These are phyloP conservation scores for Zymoseptoria passerinii DNA, from an alignment of 2,329 filamentous ascomycete species.

Conservation along the genomic window DNA sequence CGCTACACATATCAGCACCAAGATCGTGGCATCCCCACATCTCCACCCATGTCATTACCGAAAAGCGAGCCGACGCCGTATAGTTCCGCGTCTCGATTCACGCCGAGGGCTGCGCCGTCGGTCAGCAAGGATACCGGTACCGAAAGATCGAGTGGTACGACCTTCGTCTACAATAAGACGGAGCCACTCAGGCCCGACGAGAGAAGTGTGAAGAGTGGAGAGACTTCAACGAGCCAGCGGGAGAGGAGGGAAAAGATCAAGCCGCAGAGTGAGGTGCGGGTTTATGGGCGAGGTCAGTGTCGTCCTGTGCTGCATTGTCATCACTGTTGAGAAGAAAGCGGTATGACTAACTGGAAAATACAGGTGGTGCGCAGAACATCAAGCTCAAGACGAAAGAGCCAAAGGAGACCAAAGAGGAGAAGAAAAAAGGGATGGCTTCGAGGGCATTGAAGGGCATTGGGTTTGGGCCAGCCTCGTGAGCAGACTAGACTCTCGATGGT, in stretches of 20 bases:
- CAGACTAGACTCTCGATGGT: too few relatives aligned
- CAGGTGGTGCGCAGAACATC: slow-evolving; percentile 47
- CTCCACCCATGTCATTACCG: slow-evolving; percentile 11
- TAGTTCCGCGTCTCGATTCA: background rate
- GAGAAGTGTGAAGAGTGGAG: slow-evolving; percentile 22
- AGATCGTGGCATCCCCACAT: slow-evolving; percentile 7
- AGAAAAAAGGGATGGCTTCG: slow-evolving; percentile 18
- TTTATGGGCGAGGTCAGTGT: slow-evolving; percentile 48
- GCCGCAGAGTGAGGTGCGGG: slow-evolving; percentile 42
- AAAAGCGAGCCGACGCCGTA: slow-evolving; percentile 11
- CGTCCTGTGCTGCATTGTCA: background rate
- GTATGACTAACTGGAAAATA: slow-evolving; percentile 16
- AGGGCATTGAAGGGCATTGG: background rate
- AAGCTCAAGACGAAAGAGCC: slow-evolving; percentile 40
- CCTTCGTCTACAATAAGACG: slow-evolving; percentile 21
- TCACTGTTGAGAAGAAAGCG: too few relatives aligned
- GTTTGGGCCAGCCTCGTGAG: background rate
- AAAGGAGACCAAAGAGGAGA: slow-evolving; percentile 22
- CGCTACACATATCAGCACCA: slow-evolving; percentile 5
- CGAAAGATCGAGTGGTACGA: slow-evolving; percentile 44
- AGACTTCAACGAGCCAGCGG: slow-evolving; percentile 20
- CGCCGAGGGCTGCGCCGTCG: background rate
- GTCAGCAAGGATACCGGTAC: background rate
- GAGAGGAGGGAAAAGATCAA: slow-evolving; percentile 38
- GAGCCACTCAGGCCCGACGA: slow-evolving; percentile 24